Evolutionary conservation across 768 basidiomycete species (phyloP).

Genomic region (Tricholoma matsutake): DNA sequence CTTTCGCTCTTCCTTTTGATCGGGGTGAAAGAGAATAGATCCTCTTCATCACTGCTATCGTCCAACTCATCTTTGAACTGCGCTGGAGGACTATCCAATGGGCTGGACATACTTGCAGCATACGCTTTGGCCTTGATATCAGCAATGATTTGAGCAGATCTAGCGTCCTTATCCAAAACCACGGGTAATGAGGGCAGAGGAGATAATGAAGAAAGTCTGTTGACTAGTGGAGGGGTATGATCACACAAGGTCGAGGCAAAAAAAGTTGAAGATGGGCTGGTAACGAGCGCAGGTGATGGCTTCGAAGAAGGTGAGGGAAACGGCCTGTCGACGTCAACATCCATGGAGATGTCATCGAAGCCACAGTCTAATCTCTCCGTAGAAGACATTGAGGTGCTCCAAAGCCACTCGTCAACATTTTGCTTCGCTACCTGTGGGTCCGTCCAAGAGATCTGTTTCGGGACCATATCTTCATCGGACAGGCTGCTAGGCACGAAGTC

Average conservation of each 20-base stretch:
- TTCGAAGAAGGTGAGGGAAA: not conserved
- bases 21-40: constrained; percentile 17
- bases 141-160: constrained; percentile 58
- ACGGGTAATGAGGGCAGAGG: constrained; percentile 30
- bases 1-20: constrained; percentile 9
- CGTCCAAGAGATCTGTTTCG: constrained; percentile 22
- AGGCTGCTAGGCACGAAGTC: constrained; percentile 60
- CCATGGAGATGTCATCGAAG: constrained; percentile 10
- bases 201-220: constrained; percentile 11
- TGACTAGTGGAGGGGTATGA: constrained; percentile 21
- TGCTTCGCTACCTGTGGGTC: constrained; percentile 29
- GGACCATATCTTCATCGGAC: constrained; percentile 59
- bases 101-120: constrained; percentile 43
- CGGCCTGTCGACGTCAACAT: constrained; percentile 11
- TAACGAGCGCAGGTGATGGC: not conserved
- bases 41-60: constrained; percentile 52
- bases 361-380: constrained; percentile 5
- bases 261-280: not conserved
- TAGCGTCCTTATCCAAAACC: constrained; percentile 36
- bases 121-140: constrained; percentile 62
- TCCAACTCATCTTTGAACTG: constrained; percentile 45
- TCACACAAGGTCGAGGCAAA: constrained; percentile 8
- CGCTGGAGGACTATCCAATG: constrained; percentile 33
- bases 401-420: constrained; percentile 43
- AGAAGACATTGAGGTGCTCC: constrained; percentile 20